Conservation (phyloP, 2,329 filamentous ascomycete species). For the Xylariaceae sp. region DNA sequence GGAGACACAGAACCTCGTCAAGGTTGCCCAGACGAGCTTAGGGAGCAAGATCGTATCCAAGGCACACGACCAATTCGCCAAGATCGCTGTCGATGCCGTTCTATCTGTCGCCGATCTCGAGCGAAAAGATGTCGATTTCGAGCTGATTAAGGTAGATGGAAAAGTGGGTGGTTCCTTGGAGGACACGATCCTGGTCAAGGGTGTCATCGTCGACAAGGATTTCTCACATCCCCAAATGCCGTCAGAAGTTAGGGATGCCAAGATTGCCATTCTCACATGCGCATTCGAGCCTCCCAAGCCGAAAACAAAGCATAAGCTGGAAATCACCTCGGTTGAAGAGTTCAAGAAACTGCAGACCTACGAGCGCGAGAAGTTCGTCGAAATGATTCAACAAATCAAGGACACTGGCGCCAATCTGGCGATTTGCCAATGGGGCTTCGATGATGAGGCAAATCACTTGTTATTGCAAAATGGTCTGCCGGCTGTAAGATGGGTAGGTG, state of each 20-base stretch:
- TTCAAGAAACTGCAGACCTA: conserved; percentile 98
- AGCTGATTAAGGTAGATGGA: conserved; percentile 98
- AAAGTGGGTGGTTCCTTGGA: conserved; percentile 95
- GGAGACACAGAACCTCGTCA: conserved; percentile 82
- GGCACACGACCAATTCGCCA: conserved; percentile 95
- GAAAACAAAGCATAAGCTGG: conserved; percentile 99
- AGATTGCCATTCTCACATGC: conserved; percentile 96
- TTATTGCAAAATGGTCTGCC: conserved; percentile 95
- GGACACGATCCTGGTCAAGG: conserved; percentile 92
- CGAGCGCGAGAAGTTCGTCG: conserved; percentile 92
- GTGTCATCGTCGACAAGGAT: conserved; percentile 99
- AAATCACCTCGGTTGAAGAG: conserved; percentile 95
- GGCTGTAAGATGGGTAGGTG: conserved; percentile 96
- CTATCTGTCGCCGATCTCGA: conserved; percentile 95
- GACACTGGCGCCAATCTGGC: conserved; percentile 94
- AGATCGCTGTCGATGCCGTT: conserved; percentile 96
- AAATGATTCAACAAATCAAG: conserved; percentile 99
- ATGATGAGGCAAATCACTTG: conserved; percentile 97
- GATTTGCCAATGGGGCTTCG: conserved; percentile 99
- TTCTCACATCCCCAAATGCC: conserved; percentile 99
- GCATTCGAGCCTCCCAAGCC: conserved; percentile 98
- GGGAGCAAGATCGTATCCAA: conserved; percentile 99
- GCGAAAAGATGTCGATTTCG: conserved; percentile 96
- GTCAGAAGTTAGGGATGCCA: conserved; percentile 89
- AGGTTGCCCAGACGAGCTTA: conserved; percentile 92